A percentile compares a stretch with the other conserved stretches of the same genome.
phyloP scores from a whole-genome alignment of 148 eudicot species.

The Rhododendron ferrugineum region DNA sequence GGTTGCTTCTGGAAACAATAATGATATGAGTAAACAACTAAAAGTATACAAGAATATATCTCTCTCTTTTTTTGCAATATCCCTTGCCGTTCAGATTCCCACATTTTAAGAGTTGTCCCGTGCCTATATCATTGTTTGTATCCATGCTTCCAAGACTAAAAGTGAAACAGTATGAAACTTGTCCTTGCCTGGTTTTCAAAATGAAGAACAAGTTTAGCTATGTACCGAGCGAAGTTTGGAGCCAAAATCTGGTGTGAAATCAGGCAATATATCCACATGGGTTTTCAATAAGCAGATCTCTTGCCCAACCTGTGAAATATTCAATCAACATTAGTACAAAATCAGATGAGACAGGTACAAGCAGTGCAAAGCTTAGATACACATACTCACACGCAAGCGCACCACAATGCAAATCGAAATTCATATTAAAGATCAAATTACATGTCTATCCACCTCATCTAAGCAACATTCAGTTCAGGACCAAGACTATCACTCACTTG shows the following conservation, averaged over 20 bases:
- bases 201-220: slow-evolving; percentile 5
- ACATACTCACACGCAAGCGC: background rate
- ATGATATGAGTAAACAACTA: background rate
- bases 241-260: slow-evolving; percentile 83
- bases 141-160: background rate
- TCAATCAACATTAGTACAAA: background rate
- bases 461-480: background rate
- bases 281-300: slow-evolving; percentile 91
- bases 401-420: background rate
- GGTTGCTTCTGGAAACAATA: background rate
- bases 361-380: background rate
- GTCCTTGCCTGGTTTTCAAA: background rate
- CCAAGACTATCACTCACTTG: too few relatives aligned
- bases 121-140: background rate
- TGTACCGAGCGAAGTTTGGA: slow-evolving; percentile 73
- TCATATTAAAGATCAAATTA: background rate
- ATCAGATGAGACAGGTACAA: background rate
- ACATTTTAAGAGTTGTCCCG: background rate
- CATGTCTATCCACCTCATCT: background rate
- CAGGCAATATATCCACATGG: slow-evolving; percentile 92
- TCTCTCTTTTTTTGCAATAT: background rate
- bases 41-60: background rate
- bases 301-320: slow-evolving; percentile 64
- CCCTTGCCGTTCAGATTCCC: background rate
- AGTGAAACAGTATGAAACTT: background rate